Percentiles rank a stretch among this genome's conserved stretches.
These are phyloP conservation scores for Erythrophleum fordii DNA, from an alignment of 306 rosid species.

Conservation along the genomic window DNA sequence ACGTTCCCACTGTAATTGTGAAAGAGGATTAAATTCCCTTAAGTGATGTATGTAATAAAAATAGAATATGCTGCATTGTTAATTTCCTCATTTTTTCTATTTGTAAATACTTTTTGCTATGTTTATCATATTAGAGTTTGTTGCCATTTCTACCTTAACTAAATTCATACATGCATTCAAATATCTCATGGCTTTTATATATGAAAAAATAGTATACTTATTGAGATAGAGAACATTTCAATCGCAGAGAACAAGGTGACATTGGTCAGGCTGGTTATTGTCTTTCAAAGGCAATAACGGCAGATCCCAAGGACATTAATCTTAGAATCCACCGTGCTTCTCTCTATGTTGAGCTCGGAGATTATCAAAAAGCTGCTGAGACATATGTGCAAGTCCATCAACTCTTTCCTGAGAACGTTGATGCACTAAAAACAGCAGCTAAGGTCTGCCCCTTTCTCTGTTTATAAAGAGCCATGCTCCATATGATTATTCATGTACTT, in stretches of 20 bases:
- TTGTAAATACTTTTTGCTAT: background rate
- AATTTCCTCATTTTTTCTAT: conserved; percentile 24
- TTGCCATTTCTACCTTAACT: background rate
- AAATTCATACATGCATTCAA: conserved; percentile 10
- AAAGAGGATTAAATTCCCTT: conserved; percentile 23
- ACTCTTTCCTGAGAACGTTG: conserved; percentile 67
- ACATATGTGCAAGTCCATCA: conserved; percentile 69
- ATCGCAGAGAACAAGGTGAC: conserved; percentile 64
- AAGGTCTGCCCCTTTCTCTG: conserved; percentile 49
- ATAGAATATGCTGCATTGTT: conserved; percentile 17
- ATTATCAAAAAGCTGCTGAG: conserved; percentile 80
- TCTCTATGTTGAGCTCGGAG: conserved; percentile 68
- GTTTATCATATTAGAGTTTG: conserved; percentile 3
- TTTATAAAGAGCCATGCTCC: conserved; percentile 27
- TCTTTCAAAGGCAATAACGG: conserved; percentile 83
- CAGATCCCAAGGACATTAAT: conserved; percentile 66
- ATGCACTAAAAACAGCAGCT: conserved; percentile 74
- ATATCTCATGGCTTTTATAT: conserved; percentile 29
- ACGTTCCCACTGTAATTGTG: conserved; percentile 1
- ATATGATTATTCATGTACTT: conserved; percentile 24
- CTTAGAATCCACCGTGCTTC: conserved; percentile 68
- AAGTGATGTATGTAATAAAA: background rate
- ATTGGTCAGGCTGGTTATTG: conserved; percentile 71
- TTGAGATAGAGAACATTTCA: conserved; percentile 25
- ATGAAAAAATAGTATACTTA: conserved; percentile 23